Evolutionary conservation across 768 basidiomycete species (phyloP), one percentile per base, ranked within the genome.

Genomic region (Russula sp.): DNA sequence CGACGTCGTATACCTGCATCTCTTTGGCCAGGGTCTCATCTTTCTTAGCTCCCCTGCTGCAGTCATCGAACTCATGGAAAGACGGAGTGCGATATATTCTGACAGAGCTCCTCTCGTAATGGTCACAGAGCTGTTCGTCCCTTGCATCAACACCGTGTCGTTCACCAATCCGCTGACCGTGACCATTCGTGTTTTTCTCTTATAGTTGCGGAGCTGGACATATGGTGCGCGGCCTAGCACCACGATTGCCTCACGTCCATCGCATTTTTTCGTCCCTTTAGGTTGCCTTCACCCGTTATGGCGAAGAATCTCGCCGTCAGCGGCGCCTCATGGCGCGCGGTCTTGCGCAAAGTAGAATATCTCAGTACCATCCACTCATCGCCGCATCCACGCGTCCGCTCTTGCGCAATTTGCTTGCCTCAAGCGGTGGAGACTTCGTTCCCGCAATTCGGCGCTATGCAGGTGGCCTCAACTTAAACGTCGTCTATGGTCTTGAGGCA

Each of bases 91-190:
- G 9, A 84, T 89, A 34, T 91, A 90, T 71, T 85, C 88, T 8
- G 89, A 90, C 74, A 88, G 86, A 71, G 87, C 87, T 0, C 74
- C 76, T 31, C 75, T 89, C 27, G 77, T 86, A 49, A 90, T 91
- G 89, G 77, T 75, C 14, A 83, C 85, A 27, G 87, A 91, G 56
- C 76, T 89, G 81, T 89, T 68, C 70, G 85, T 82, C 31, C 16
- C 37, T 6, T 18, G 22, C 5, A 16, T n/a, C 40, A 4, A 35
- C 13, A 34, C 16, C 3, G 11, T 20, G 37, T 49, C 44, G 32
- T 18, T 16, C 45, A 54, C 32, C 56, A 6, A 34, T 54, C 45
- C 51, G 10, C 34, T 56, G 27, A 49, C 49, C 34, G 45, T 55
- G 51, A 44, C 52, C n/a, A 2, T 50, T 10, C 16, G n/a, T 39